phyloP scores from a whole-genome alignment of 2,329 filamentous ascomycete genomes.

The Fusarium chuoi region DNA sequence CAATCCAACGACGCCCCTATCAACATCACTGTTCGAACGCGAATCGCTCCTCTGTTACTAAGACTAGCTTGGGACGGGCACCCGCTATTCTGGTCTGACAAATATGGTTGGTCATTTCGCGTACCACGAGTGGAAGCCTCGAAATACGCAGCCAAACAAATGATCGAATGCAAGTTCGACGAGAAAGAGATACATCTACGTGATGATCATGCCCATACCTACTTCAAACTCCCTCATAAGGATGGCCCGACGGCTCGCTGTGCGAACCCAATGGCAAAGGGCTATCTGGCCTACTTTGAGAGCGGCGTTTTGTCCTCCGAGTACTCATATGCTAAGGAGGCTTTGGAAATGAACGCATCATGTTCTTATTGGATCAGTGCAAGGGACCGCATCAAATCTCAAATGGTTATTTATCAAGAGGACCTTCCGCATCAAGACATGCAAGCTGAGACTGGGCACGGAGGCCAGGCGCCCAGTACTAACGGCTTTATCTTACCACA shows the following conservation, averaged over 20 bases:
- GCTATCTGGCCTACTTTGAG: constrained; percentile 91
- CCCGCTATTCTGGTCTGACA: constrained; percentile 92
- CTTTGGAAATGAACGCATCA: constrained; percentile 97
- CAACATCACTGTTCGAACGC: constrained; percentile 83
- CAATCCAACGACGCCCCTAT: constrained; percentile 74
- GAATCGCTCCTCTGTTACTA: constrained; percentile 86
- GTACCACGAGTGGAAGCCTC: constrained; percentile 70
- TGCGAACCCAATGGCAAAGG: constrained; percentile 87
- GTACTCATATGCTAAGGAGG: constrained; percentile 90
- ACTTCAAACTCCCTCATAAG: constrained; percentile 97
- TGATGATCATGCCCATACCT: constrained; percentile 73
- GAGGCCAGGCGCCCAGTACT: constrained; percentile 28
- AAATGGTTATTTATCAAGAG: constrained; percentile 90
- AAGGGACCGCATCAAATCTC: constrained; percentile 90
- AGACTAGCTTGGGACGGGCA: constrained; percentile 89
- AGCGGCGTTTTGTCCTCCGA: constrained; percentile 87
- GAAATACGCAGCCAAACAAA: constrained; percentile 76
- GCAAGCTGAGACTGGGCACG: neutral
- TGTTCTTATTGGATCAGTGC: constrained; percentile 99
- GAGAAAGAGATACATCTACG: constrained; percentile 74
- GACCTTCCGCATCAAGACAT: constrained; percentile 54
- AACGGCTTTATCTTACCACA: constrained; percentile 91
- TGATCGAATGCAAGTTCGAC: constrained; percentile 82
- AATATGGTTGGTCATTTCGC: constrained; percentile 91
- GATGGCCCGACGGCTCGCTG: constrained; percentile 89